These are phyloP conservation scores for Oryza coarctata DNA, from an alignment of 176 grass and related monocot species.

Conservation along the genomic window DNA sequence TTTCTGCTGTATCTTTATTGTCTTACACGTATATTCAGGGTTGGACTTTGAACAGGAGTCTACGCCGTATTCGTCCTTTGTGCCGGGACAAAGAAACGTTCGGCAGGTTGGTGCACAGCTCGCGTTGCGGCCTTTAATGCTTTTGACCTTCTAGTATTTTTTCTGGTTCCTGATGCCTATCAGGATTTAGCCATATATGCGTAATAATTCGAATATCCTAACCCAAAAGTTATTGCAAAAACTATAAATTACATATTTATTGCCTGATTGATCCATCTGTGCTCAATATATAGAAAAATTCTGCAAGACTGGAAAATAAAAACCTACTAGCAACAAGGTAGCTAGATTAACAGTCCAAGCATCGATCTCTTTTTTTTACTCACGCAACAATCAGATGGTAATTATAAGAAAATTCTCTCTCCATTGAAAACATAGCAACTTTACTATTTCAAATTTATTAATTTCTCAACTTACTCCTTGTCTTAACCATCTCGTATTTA, in stretches of 20 bases:
- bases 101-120: slow-evolving; percentile 42
- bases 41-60: slow-evolving; percentile 51
- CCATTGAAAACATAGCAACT: no score
- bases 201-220: not conserved
- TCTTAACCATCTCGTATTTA: no score
- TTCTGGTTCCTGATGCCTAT: slow-evolving; percentile 40
- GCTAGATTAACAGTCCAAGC: no score
- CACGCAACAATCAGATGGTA: not conserved
- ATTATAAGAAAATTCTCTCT: not conserved
- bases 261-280: not conserved
- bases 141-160: slow-evolving; percentile 49
- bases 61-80: slow-evolving; percentile 20
- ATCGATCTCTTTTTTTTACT: not conserved
- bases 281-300: not conserved
- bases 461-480: no score
- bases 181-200: slow-evolving; percentile 35
- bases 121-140: slow-evolving; percentile 45
- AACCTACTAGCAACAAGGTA: not conserved
- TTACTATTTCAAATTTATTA: no score
- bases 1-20: not conserved
- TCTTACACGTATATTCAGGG: not conserved
- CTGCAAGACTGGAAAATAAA: not conserved
- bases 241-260: not conserved
- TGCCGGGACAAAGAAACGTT: slow-evolving; percentile 3
- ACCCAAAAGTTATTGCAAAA: not conserved